A percentile compares a stretch with the other conserved stretches of the same genome.
Evolutionary conservation across 2,329 filamentous ascomycete species (phyloP).

Genomic region (Pseudogymnoascus verrucosus): DNA sequence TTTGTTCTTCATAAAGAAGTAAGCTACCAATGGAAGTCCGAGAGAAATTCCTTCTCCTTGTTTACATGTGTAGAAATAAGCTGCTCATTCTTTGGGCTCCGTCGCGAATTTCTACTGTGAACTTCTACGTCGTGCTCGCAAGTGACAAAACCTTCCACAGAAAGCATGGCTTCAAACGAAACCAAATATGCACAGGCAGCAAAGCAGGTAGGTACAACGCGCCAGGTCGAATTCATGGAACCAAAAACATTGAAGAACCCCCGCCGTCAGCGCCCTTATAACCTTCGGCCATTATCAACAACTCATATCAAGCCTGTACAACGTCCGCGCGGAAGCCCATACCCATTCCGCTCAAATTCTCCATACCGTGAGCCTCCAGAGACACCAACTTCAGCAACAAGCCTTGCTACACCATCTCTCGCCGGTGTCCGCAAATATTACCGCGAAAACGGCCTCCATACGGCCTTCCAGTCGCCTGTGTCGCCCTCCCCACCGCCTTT

Average conservation of each 20-base stretch:
- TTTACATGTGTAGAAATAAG: slow-evolving; percentile 6
- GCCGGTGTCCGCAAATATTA: slow-evolving; percentile 3
- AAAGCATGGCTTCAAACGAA: slow-evolving; percentile 6
- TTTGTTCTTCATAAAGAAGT: slow-evolving; percentile 3
- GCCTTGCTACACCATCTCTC: slow-evolving; percentile 3
- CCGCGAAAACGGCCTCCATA: slow-evolving; percentile 8
- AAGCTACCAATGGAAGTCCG: not conserved
- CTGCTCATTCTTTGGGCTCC: not conserved
- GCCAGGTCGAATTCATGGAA: not conserved
- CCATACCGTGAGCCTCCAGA: not conserved
- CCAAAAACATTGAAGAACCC: not conserved
- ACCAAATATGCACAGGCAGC: not conserved
- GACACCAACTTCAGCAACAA: slow-evolving; percentile 2
- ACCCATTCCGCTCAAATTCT: not conserved
- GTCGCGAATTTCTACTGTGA: not conserved
- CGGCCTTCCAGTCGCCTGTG: not conserved
- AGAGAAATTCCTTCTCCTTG: not conserved
- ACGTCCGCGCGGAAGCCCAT: not conserved
- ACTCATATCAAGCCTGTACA: not conserved
- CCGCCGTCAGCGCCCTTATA: not conserved
- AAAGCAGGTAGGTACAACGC: not conserved
- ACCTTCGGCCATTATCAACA: slow-evolving; percentile 9
- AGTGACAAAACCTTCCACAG: not conserved
- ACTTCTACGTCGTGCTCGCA: not conserved
- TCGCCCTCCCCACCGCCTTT: not conserved